Base-by-base conservation (phyloP, 2,329 filamentous ascomycete species). In the Magnaporthales sp. region DNA sequence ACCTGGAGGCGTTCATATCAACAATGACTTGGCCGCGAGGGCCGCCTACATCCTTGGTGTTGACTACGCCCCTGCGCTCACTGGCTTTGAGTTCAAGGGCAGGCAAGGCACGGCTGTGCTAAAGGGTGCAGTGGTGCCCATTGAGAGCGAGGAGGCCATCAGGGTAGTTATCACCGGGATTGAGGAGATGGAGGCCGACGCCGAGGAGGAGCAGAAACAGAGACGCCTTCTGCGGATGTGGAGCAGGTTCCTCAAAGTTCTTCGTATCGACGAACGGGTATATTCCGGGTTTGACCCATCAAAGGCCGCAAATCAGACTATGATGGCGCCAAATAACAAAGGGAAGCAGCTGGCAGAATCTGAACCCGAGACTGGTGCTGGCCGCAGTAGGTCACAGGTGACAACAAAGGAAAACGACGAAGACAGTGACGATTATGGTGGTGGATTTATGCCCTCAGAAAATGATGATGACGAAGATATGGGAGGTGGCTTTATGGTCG, bases 11-110 rank as follows among this genome's bases (percentile, higher is more conserved):
- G 84, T 87, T 1, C 92, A 98, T 75, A 80, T 98, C 27, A 72
- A 77, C 6, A 78, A 83, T 67, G 78, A 84, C 62, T 73, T 89
- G 64, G 89, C 91, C 1, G 81, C 85, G 1, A 85, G 85, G 64
- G 94, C 94, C 1, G 92, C 93, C 0, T 87, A 85, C 67, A 78
- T 93, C 1, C 77, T 97, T 1, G 89, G 89, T 0, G 83, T 98
- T 22, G 93, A 98, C 77, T 96, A 91, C 75, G 92, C 92, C 2
- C 92, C 94, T 32, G 95, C 95, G 0, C 86, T 99, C 5, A 95
- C 90, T 0, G 94, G 94, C 0, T 99, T 98, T 73, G 84, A 89
- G 51, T 99, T 98, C 78, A 89, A 87, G 73, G 93, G 93, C 0
- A 86, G 92, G 2, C 89, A 92, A 67, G 94, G 94, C 19, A 97